Evolutionary conservation across 1,139 yeast genomes (phyloP), one percentile per base, ranked within the genome.

Genomic region (Blastobotrys proliferans): DNA sequence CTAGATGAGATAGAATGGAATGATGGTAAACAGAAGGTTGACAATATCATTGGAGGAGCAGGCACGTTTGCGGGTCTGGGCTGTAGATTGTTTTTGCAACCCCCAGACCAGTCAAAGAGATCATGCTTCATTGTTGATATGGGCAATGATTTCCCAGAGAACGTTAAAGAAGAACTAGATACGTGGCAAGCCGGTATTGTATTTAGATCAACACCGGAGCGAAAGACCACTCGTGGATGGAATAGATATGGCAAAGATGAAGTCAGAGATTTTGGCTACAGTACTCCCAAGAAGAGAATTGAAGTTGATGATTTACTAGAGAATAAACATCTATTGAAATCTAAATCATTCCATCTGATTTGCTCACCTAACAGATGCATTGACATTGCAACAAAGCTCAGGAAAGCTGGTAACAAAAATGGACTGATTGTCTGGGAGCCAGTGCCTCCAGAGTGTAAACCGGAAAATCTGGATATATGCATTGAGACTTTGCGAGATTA

Each of bases 1-100:
- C 74, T 90, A n/a, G 97, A 90, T 61, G 95, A 86, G 51, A 86
- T 88, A 53, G 79, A 77, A 44, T 81, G 76, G 55, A 71, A 75
- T 0, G 58, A 63, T 5, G 64, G 68, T 18, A 66, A 72, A 5
- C 60, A 63, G 1, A 56, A 76, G 0, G 75, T 76, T 21, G 59
- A 63, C 40, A 67, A 85, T 56, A 70, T 88, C 6, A 70, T 86
- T 34, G 97, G 97, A 0, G 97, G 97, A 0, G 97, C 90, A 1
- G 97, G 95, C 0, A 76, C 92, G 0, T 90, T 77, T 60, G 88
- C 90, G 1, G 77, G 81, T 1, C 68, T 83, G n/a, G 96, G 96
- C 0, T 81, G 86, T 0, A 66, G 94, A 18, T 69, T 81, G 40
- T 58, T 74, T 14, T 68, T 78, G 1, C 60, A 75, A 6, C 73